phyloP scores from a whole-genome alignment of 495 filamentous ascomycete species.

The Xylaria grammica region DNA sequence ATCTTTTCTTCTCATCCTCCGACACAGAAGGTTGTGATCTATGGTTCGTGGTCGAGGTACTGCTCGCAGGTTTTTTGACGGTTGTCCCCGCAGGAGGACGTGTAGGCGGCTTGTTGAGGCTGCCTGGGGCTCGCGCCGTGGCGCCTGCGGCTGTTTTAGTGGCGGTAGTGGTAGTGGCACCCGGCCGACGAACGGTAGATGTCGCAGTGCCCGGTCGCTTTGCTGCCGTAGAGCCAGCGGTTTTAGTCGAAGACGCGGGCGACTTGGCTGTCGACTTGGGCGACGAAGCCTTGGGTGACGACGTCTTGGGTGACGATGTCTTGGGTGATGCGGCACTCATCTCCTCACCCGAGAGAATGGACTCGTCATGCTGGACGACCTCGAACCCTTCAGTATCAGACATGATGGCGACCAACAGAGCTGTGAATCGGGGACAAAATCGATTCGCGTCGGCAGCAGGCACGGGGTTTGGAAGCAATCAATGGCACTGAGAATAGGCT shows the following conservation, averaged over 20 bases:
- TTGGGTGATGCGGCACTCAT: conserved; percentile 27
- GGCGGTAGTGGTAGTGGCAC: conserved; percentile 36
- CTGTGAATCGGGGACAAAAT: conserved; percentile 19
- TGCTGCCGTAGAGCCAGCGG: conserved; percentile 28
- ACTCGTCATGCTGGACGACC: conserved; percentile 46
- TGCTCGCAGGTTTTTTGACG: conserved; percentile 43
- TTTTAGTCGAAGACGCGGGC: conserved; percentile 33
- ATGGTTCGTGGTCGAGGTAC: conserved; percentile 41
- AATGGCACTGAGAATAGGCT: conserved; percentile 27
- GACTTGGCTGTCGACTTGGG: conserved; percentile 40
- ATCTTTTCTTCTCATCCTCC: conserved; percentile 54
- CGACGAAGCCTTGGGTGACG: too few relatives aligned
- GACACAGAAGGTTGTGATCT: conserved; percentile 50
- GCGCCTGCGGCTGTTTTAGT: conserved; percentile 48
- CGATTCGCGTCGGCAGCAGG: conserved; percentile 22
- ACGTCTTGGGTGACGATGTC: conserved; percentile 12
- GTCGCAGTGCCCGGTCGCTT: conserved; percentile 41
- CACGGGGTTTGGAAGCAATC: conserved; percentile 7
- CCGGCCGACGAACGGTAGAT: conserved; percentile 35
- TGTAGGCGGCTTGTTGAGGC: conserved; percentile 45
- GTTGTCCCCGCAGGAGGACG: conserved; percentile 39
- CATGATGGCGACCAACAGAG: conserved; percentile 38
- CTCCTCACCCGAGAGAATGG: conserved; percentile 39
- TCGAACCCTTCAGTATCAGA: conserved; percentile 52
- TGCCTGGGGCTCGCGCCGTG: conserved; percentile 41